Percentiles rank a stretch among this genome's conserved stretches.
phyloP scores from a whole-genome alignment of 2,329 filamentous ascomycete genomes.

The Pseudopithomyces maydicus region DNA sequence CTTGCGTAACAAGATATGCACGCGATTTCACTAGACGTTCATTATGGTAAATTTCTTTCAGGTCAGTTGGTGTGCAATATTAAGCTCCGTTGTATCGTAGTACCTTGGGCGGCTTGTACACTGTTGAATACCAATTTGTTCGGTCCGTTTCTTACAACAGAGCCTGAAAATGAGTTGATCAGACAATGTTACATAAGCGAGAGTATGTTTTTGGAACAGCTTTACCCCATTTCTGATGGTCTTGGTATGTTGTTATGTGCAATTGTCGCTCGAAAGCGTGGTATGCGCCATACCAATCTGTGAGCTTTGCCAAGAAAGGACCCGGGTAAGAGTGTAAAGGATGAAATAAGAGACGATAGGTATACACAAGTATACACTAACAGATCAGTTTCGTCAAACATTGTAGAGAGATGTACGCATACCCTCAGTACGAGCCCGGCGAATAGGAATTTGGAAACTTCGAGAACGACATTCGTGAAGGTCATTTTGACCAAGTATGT shows the following conservation, averaged over 20 bases:
- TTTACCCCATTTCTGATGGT: conserved; percentile 62
- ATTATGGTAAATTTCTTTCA: too few relatives aligned
- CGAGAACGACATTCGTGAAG: too few relatives aligned
- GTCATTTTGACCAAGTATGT: too few relatives aligned
- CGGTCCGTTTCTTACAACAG: conserved; percentile 70
- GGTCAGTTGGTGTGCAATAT: too few relatives aligned
- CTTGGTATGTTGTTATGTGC: conserved; percentile 69
- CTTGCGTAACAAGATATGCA: conserved; percentile 42
- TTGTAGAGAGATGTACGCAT: too few relatives aligned
- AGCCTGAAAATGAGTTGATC: conserved; percentile 6
- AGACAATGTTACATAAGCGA: too few relatives aligned
- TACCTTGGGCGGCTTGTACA: too few relatives aligned
- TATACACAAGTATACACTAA: background rate
- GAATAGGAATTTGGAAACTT: background rate
- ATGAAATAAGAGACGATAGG: conserved; percentile 26
- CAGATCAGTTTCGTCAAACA: too few relatives aligned
- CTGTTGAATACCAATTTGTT: conserved; percentile 76
- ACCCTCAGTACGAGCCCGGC: too few relatives aligned
- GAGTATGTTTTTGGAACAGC: too few relatives aligned
- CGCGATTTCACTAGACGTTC: conserved; percentile 34
- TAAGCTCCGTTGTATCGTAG: too few relatives aligned
- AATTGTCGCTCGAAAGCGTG: conserved; percentile 73
- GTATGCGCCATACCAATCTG: conserved; percentile 50
- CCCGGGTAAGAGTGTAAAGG: conserved; percentile 42
- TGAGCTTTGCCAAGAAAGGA: conserved; percentile 25